phyloP scores from a whole-genome alignment of 2,329 filamentous ascomycete genomes.

The Coleophoma crateriformis region DNA sequence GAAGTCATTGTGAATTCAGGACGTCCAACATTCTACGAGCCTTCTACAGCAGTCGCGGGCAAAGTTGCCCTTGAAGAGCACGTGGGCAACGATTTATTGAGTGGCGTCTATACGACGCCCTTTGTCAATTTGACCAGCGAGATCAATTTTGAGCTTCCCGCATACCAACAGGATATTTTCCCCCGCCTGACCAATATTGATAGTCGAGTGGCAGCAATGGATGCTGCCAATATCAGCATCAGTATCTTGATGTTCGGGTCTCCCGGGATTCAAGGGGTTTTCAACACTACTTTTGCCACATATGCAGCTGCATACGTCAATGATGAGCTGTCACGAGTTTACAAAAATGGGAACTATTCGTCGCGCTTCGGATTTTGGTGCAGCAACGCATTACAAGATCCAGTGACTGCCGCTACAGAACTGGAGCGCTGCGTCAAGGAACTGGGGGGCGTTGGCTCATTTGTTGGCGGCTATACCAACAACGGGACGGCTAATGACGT shows the following conservation, averaged over 20 bases:
- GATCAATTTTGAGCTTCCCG: slow-evolving; percentile 5
- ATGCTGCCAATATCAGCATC: slow-evolving; percentile 10
- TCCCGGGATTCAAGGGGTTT: slow-evolving; percentile 16
- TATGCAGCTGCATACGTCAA: slow-evolving; percentile 11
- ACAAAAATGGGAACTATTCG: slow-evolving; percentile 11
- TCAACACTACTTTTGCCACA: slow-evolving; percentile 10
- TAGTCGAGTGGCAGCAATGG: slow-evolving; percentile 9
- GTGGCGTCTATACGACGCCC: slow-evolving; percentile 2
- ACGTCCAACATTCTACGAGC: slow-evolving; percentile 6
- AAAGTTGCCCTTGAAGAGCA: slow-evolving; percentile 10
- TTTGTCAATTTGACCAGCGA: slow-evolving; percentile 5
- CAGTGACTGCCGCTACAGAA: slow-evolving; percentile 11
- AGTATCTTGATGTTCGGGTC: slow-evolving; percentile 5
- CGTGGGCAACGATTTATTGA: slow-evolving; percentile 3
- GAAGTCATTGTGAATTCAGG: slow-evolving; percentile 4
- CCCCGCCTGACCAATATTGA: slow-evolving; percentile 7
- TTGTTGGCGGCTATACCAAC: slow-evolving; percentile 32
- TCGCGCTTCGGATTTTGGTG: slow-evolving; percentile 16
- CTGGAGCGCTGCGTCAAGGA: slow-evolving; percentile 19
- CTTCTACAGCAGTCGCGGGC: slow-evolving; percentile 2
- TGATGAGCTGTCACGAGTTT: slow-evolving; percentile 8
- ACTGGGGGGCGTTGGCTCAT: slow-evolving; percentile 38
- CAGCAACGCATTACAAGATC: slow-evolving; percentile 13
- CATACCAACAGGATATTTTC: slow-evolving; percentile 7
- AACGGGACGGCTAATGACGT: slow-evolving; percentile 19